Evolutionary conservation across 371 early-diverging fungal genomes (phyloP).

Genomic region (Mucor racemosus): DNA sequence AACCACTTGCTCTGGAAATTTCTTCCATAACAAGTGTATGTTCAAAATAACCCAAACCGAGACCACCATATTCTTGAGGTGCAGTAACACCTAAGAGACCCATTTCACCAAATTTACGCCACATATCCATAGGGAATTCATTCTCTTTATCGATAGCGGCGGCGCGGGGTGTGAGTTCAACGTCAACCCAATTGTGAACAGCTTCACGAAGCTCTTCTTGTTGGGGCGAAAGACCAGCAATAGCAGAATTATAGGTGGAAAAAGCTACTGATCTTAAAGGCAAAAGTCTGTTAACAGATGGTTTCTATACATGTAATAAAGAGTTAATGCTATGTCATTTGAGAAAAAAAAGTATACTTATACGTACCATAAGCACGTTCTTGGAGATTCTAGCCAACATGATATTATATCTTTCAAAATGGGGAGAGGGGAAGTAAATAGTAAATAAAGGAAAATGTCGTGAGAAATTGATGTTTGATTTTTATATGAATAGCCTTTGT

Average conservation of each 20-base stretch:
- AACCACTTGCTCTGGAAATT: conserved; percentile 87
- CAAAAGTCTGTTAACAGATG: not conserved
- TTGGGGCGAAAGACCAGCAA: conserved; percentile 77
- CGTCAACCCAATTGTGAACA: conserved; percentile 80
- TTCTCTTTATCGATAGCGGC: conserved; percentile 84
- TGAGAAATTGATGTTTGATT: conserved; percentile 8
- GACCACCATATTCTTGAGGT: conserved; percentile 84
- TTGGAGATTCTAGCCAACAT: conserved; percentile 10
- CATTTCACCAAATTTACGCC: conserved; percentile 96
- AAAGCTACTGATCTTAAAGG: conserved; percentile 6
- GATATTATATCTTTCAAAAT: not conserved
- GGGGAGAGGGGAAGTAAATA: not conserved
- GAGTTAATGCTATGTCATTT: not conserved
- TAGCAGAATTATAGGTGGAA: conserved; percentile 72
- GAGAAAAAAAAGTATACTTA: not conserved
- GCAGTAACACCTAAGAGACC: conserved; percentile 81
- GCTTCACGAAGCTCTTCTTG: conserved; percentile 77
- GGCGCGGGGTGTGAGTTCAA: conserved; percentile 88
- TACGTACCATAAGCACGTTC: not conserved
- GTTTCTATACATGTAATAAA: not conserved
- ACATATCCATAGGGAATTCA: conserved; percentile 94
- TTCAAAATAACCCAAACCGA: conserved; percentile 90
- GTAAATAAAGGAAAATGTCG: not conserved
- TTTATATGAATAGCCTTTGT: not conserved
- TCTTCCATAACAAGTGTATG: conserved; percentile 96